These are phyloP conservation scores for Apiospora koreana DNA, from an alignment of 2,329 filamentous ascomycete genomes.

Conservation along the genomic window DNA sequence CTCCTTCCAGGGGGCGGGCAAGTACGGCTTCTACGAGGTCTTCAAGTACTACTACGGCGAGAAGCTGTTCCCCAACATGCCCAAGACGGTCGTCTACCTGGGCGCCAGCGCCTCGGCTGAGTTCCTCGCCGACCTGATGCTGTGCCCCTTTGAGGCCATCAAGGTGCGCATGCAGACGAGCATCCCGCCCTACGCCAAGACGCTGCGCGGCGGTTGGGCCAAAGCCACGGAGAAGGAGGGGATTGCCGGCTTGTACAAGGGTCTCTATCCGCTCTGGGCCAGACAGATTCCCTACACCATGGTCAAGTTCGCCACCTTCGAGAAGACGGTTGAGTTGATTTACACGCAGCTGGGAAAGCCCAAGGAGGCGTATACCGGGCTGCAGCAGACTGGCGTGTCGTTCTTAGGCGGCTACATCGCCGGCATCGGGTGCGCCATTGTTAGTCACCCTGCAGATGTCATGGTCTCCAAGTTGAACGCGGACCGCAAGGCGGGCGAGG, in stretches of 20 bases:
- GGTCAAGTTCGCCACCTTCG: conserved; percentile 31
- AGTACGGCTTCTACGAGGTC: conserved; percentile 85
- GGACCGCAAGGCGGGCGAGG: conserved; percentile 71
- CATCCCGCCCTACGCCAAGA: conserved; percentile 73
- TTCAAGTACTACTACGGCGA: conserved; percentile 88
- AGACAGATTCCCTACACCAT: conserved; percentile 85
- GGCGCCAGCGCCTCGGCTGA: conserved; percentile 71
- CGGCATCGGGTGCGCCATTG: conserved; percentile 79
- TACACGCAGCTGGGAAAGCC: conserved; percentile 58
- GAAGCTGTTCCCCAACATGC: conserved; percentile 66
- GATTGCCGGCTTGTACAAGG: conserved; percentile 73
- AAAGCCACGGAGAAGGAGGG: conserved; percentile 72
- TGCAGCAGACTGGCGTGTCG: conserved; percentile 32
- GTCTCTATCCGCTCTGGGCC: conserved; percentile 83
- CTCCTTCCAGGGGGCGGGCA: conserved; percentile 79
- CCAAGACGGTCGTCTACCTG: conserved; percentile 78
- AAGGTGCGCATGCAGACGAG: conserved; percentile 86
- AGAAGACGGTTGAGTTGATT: conserved; percentile 19
- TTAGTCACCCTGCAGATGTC: conserved; percentile 76
- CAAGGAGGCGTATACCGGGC: conserved; percentile 57
- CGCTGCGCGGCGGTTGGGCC: conserved; percentile 69
- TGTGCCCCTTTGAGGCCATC: conserved; percentile 82
- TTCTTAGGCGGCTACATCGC: conserved; percentile 81
- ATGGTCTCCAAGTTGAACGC: conserved; percentile 90
- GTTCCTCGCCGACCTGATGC: conserved; percentile 71